Base-by-base conservation (phyloP, 768 basidiomycete genomes). In the Termitomyces sp. region DNA sequence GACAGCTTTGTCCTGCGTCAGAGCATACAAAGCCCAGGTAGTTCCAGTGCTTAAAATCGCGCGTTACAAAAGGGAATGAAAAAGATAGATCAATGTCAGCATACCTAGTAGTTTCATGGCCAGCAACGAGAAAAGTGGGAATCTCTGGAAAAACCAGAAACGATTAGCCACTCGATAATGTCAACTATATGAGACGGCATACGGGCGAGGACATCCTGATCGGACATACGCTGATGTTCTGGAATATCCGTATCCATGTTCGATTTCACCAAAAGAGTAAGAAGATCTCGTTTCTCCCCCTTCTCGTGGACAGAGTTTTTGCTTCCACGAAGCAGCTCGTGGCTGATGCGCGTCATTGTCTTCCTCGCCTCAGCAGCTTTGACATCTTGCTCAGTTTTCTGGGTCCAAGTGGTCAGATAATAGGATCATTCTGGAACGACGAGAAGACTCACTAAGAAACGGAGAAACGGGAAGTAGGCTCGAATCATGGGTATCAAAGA, bases 1-100 rank as follows among this genome's bases (percentile, higher is more conserved):
- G 6, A 82, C 71, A 2, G 78, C 73, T 0, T 78, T 78, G 47
- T 81, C 63, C 61, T 81, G 75, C 0, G 81, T 73, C 10, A 91
- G 74, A 2, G 81, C 80, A 63, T 77, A 87, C 0, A 91, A 70
- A 3, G 83, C 81, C 88, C 88, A 91, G 3, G 80, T 77, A 1
- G 80, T 76, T 1, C 76, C 80, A 3, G 80, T 77, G 60, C 80
- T 81, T 1, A 45, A 25, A 40, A 32, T 14, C 47, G 15, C 17
- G 15, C 31, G 31, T 59, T 20, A 59, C 32, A 25, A 20, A 3
- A 42, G 15, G 4, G 15, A 11, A 32, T 8, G 4, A 34, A 8
- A 40, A 34, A 14, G 29, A 32, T 31, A 20, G 5, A 45, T 12
- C 5, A 29, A 45, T n/a, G 40, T 12, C n/a, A 25, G 29, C 29